Evolutionary conservation across 352 stramenopile species (phyloP).

Genomic region (Pythium utonaiense): DNA sequence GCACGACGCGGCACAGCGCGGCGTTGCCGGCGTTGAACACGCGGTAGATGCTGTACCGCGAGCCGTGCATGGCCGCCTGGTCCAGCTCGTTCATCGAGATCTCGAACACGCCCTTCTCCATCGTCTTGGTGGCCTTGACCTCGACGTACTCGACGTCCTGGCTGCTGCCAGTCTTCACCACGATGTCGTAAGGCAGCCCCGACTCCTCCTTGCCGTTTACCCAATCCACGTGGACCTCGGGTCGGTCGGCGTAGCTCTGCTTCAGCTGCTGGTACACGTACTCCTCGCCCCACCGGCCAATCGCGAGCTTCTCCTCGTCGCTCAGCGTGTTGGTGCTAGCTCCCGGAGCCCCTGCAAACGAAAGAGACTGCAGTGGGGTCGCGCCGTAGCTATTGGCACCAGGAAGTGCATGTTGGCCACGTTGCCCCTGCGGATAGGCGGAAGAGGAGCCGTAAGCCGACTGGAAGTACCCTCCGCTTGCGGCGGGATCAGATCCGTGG

Average conservation of each 20-base stretch:
- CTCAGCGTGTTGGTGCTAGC: slow-evolving; percentile 49
- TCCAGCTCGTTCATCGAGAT: slow-evolving; percentile 89
- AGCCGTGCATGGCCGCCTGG: slow-evolving; percentile 71
- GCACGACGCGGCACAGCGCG: slow-evolving; percentile 66
- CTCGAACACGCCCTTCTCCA: slow-evolving; percentile 86
- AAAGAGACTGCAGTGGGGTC: slow-evolving; percentile 9
- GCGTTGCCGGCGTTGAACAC: slow-evolving; percentile 82
- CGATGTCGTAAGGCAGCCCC: slow-evolving; percentile 77
- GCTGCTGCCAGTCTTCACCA: slow-evolving; percentile 38
- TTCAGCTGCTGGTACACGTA: slow-evolving; percentile 78
- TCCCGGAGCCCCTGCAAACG: slow-evolving; percentile 1
- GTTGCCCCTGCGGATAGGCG: background rate
- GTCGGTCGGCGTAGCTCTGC: slow-evolving; percentile 34
- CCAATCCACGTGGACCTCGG: slow-evolving; percentile 50
- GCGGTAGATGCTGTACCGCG: slow-evolving; percentile 80
- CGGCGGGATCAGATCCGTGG: background rate
- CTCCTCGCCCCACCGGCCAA: slow-evolving; percentile 80
- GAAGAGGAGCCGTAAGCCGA: background rate
- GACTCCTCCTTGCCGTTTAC: slow-evolving; percentile 81
- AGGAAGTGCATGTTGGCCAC: background rate
- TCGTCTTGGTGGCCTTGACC: slow-evolving; percentile 84
- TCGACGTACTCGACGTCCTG: slow-evolving; percentile 76
- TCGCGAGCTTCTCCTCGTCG: slow-evolving; percentile 68
- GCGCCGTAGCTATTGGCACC: background rate
- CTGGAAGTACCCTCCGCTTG: background rate